Base-by-base conservation (phyloP, 768 basidiomycete species). In the Lyophyllum atratum region DNA sequence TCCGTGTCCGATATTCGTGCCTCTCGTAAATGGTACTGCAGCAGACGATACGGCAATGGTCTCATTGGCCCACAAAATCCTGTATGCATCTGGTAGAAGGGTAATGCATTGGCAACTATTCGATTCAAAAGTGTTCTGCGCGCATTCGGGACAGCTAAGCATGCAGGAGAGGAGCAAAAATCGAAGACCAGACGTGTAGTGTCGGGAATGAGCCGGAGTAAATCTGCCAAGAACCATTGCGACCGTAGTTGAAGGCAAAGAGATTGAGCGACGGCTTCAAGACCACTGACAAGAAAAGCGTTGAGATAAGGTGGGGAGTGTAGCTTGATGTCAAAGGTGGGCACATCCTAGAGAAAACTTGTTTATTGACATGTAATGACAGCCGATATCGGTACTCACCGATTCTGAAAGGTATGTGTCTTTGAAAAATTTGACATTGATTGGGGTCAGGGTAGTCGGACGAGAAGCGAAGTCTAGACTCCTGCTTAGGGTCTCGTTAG, bases 181-280 rank as follows among this genome's bases (percentile, higher is more conserved):
- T 82, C 70, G 58, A 84, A 78, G 22, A 76, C 69, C 29, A 70
- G 67, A 29, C 74, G 67, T 26, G 76, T 63, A 15, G 78, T 66
- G 33, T 78, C 76, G 14, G 76, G 69, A 11, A 76, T 67, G 29
- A 70, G 73, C 31, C 78, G 80, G 45, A 75, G 61, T 42, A 84
- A 61, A 61, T 87, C 83, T 15, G 68, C 64, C 9, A 85, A 72
- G 49, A 84, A 81, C 72, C 79, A 80, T 31, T 79, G 76, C 12
- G 74, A 77, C 42, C 75, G 73, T 12, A 81, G 67, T 1, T 78
- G 64, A 3, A 78, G 77, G 40, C 68, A 70, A 45, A 86, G 55
- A 1, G 77, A 66, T 49, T 72, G 74, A 28, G 75, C 68, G 22
- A 82, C 61, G 14, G 83, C 66, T 34, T 82, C 76, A 19, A 81